These are phyloP conservation scores for Candida piceae DNA, from an alignment of 805 yeast genomes.

Conservation along the genomic window DNA sequence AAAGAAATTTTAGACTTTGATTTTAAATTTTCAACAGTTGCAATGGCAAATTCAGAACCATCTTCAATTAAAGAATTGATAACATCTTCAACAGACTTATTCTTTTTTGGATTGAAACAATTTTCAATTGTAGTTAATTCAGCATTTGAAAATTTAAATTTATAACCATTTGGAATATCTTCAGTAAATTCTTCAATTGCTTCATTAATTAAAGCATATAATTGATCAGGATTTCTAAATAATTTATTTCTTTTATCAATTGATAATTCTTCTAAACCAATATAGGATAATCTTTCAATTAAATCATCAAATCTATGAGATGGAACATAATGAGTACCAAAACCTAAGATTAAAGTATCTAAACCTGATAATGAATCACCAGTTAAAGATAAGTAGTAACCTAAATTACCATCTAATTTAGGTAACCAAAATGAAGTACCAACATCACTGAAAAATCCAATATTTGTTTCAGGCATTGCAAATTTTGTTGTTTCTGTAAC, in stretches of 20 bases:
- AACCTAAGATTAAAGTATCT: constrained; percentile 79
- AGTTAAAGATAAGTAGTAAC: constrained; percentile 81
- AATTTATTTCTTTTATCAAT: constrained; percentile 11
- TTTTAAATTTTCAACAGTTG: constrained; percentile 50
- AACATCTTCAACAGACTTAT: constrained; percentile 47
- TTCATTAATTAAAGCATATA: constrained; percentile 55
- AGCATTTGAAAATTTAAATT: constrained; percentile 50
- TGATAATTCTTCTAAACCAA: constrained; percentile 33
- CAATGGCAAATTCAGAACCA: constrained; percentile 61
- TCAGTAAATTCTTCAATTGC: constrained; percentile 77
- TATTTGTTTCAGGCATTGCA: constrained; percentile 98
- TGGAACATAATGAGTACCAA: constrained; percentile 87
- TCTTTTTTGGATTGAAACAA: constrained; percentile 48
- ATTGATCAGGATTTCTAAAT: constrained; percentile 29
- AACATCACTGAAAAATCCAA: constrained; percentile 95
- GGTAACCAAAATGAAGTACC: constrained; percentile 90
- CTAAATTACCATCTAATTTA: constrained; percentile 73
- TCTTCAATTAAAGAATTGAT: constrained; percentile 46
- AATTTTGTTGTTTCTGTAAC: constrained; percentile 88
- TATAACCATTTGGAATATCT: constrained; percentile 57
- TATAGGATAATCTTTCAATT: constrained; percentile 57
- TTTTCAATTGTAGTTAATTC: constrained; percentile 62
- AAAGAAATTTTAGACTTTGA: constrained; percentile 76
- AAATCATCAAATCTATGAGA: constrained; percentile 58
- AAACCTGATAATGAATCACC: constrained; percentile 73